Evolutionary conservation across 352 stramenopile species (phyloP), one percentile per base, ranked within the genome.

Genomic region (Globisporangium alternatum): DNA sequence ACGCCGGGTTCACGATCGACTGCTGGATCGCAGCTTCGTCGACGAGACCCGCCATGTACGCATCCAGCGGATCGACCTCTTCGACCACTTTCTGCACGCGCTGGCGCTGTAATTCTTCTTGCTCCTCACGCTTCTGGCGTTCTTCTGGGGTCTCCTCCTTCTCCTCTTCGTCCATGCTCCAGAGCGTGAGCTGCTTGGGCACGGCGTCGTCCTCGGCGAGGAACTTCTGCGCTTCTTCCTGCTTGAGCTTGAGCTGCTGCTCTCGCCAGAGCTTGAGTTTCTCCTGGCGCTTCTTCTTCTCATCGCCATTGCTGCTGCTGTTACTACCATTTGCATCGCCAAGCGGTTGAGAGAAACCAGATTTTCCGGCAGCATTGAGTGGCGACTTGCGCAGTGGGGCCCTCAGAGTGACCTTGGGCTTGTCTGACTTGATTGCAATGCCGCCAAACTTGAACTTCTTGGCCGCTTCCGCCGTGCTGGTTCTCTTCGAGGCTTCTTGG

Each of bases 41-140:
- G 5, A 89, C 81, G 3, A 96, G 71, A 13, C 86, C 87, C 44
- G 87, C 87, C 87, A 96, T 96, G 65, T 93, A 96, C 5, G 85
- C 87, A 64, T 96, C 87, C 33, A 96, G 56, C 17, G 87, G 87
- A 60, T 96, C 87, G 30, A 93, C 79, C 66, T 93, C 83, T 53
- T 94, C 77, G 6, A 91, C 80, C 6, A 91, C 83, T 56, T 90
- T 76, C 58, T 92, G 80, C 30, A 84, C 80, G 12, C 81, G 79
- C 25, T 91, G 69, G 35, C 80, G 72, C 53, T 91, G 84, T 10
- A 58, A 62, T 9, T 67, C 69, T 28, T 88, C 69, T 30, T 76
- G 57, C 17, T 87, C 59, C 60, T 86, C 71, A 5, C 80, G 75
- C 58, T 83, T 80, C 28, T 75, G 70, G 13, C 74, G 72, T 45